Evolutionary conservation across 306 rosid species (phyloP), one percentile per base, ranked within the genome.

Genomic region (Echinosophora koreensis): DNA sequence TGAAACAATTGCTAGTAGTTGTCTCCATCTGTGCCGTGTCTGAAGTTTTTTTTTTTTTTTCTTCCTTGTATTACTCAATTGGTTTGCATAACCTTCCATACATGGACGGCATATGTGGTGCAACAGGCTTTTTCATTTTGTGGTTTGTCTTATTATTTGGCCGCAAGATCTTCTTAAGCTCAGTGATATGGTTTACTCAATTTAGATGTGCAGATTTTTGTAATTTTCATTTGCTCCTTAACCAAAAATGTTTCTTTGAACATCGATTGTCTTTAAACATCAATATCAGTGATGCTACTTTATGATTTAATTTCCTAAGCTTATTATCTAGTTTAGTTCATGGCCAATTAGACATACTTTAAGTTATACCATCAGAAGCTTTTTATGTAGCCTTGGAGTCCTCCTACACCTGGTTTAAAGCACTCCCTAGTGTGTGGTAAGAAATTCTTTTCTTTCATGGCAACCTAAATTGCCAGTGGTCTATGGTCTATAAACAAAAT

Each of bases 401-500:
- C 30, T 54, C 30, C 30, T 54, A 17, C 2, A 28, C 68, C 27
- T 13, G 8, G n/a, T 6, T 5, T 62, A n/a, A 34, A 7, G 16
- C 47, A 62, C n/a, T 62, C 44, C 46, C 7, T 34, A 32, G 8
- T 34, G 35, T 30, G 16, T 30, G 44, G 13, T 7, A 68, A 14
- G 58, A 55, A n/a, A n/a, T 51, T 14, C n/a, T 49, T 49, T 44
- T 50, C 28, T 14, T 68, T 47, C 12, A 9, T 16, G 13, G 41
- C 41, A 28, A 52, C 65, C 18, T 54, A 18, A 17, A 14, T 70
- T 34, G 37, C 54, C 14, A 13, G 27, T 38, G 77, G 42, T 57
- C 22, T 55, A n/a, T 38, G 77, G 42, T 57, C 22, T 55, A 15
- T 9, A 16, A 37, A 17, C 50, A 37, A 37, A 71, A 18, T 71